A percentile compares a stretch with the other conserved stretches of the same genome.
These are phyloP conservation scores for Gilbertella persicaria DNA, from an alignment of 371 early-diverging fungal genomes.

Conservation along the genomic window DNA sequence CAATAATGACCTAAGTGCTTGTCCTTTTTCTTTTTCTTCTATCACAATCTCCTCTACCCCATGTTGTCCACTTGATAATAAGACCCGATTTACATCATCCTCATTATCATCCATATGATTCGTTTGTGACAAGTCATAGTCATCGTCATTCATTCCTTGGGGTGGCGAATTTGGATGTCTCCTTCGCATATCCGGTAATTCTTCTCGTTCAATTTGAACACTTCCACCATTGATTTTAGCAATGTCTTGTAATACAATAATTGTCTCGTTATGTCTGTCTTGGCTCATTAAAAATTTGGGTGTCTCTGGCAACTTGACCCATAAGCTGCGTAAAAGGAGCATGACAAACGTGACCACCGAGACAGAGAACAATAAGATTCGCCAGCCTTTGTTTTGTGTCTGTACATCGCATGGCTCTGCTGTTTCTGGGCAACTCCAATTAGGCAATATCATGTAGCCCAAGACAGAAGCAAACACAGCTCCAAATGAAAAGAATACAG, in stretches of 20 bases:
- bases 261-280: constrained; percentile 69
- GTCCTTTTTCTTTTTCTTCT: constrained; percentile 6
- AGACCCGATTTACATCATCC: constrained; percentile 3
- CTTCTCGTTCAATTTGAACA: constrained; percentile 29
- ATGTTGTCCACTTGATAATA: constrained; percentile 3
- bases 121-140: background rate
- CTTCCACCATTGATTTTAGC: constrained; percentile 70
- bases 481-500: constrained; percentile 84
- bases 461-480: constrained; percentile 74
- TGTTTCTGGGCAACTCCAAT: constrained; percentile 65
- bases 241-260: constrained; percentile 70
- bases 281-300: constrained; percentile 79
- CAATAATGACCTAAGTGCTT: constrained; percentile 41
- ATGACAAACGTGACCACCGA: constrained; percentile 66
- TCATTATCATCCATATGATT: constrained; percentile 1
- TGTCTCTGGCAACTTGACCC: constrained; percentile 74
- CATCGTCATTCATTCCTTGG: constrained; percentile 1
- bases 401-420: constrained; percentile 54
- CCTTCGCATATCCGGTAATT: constrained; percentile 20
- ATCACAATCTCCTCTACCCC: background rate
- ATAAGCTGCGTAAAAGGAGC: constrained; percentile 67
- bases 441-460: constrained; percentile 65
- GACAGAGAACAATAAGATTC: constrained; percentile 64
- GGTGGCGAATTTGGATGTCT: background rate
- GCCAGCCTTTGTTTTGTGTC: constrained; percentile 75